A percentile compares a stretch with the other conserved stretches of the same genome.
These are phyloP conservation scores for Mycena haematopus DNA, from an alignment of 768 basidiomycete genomes.

Conservation along the genomic window DNA sequence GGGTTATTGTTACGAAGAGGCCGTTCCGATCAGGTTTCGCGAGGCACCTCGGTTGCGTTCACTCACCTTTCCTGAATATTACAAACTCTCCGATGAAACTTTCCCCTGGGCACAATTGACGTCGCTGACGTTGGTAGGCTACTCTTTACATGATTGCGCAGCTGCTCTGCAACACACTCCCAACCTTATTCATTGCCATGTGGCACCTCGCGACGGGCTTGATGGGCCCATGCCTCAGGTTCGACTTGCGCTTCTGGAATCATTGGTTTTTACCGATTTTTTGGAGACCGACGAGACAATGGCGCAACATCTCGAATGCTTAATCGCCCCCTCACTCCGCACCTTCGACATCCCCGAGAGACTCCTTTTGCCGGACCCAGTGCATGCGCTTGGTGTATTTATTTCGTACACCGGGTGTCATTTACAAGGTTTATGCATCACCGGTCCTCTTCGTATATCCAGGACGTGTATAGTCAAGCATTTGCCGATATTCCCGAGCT, in stretches of 20 bases:
- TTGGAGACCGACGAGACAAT: no score
- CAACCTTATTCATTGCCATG: background rate
- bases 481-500: background rate
- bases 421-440: background rate
- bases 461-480: no score
- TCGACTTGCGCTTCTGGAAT: no score
- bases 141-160: background rate
- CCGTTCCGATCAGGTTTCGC: background rate
- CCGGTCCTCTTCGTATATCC: no score
- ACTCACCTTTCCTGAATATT: background rate
- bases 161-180: background rate
- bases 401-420: constrained; percentile 4
- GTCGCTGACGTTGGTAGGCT: background rate
- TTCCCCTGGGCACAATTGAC: constrained; percentile 14
- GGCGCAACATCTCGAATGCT: background rate
- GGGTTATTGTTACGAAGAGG: no score
- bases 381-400: background rate
- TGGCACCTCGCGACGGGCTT: no score
- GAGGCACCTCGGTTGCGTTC: background rate
- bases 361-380: background rate
- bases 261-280: no score
- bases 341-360: background rate
- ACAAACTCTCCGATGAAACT: background rate
- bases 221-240: no score
- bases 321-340: background rate